Base-by-base conservation (phyloP, 2,329 filamentous ascomycete genomes). In the Gaeumannomyces sp. region DNA sequence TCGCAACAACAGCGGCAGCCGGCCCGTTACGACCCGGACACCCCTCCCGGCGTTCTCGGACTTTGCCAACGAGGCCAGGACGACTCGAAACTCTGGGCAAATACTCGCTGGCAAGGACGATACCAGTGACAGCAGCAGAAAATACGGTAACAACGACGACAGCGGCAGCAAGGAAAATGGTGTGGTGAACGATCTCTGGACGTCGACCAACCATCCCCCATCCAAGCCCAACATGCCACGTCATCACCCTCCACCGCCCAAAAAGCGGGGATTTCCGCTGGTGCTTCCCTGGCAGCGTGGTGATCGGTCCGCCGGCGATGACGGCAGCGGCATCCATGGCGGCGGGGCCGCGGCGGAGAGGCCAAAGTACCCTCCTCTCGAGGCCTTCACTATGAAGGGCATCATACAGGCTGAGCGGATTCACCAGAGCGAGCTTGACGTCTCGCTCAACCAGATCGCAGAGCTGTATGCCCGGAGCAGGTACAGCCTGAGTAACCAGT, bases 401-500 rank as follows among this genome's bases (percentile, higher is more conserved):
- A 87, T 89, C 70, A 82, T 89, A 78, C 79, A 83, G 66, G 76
- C 76, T 1, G 76, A 79, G 33, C 59, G 70, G 62, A 76, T 77
- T 62, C 71, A 70, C 5, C 75, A 74, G 7, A 75, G 75, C 61
- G 79, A 83, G 65, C 84, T 88, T 66, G 79, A 79, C 63, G 78
- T 85, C 16, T 85, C 88, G 70, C 76, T 89, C 62, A 85, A 89
- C 67, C 81, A 85, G 57, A 89, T 89, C 70, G 86, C 86, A 14
- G 86, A 89, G 72, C 89, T 89, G 38, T 89, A 86, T 74, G 86
- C 86, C 53, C 80, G 84, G 45, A 88, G 85, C 16, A 81, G 83
- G 59, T 89, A 88, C 72, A 88, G 85, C 57, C 72, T 89, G 63
- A 88, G 85, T 73, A 87, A 88, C 72, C 86, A 89, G 71, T 88